Conservation (phyloP, 1,284 basidiomycete species). For the Austroboletus olivaceoglutinosus region DNA sequence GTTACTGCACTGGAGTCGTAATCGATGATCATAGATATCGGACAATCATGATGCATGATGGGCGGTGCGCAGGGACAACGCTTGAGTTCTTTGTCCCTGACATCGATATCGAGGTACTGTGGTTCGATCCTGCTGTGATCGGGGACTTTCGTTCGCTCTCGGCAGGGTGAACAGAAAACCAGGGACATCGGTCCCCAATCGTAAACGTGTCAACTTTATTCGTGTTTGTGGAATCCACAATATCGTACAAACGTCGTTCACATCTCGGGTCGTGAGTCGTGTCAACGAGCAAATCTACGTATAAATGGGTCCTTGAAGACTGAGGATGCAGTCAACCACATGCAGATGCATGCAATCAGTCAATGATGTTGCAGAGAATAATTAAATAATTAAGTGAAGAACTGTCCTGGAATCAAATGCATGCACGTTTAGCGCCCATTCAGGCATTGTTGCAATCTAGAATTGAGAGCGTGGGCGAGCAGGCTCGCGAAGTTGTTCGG, state of each 20-base stretch:
- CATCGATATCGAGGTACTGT: no score
- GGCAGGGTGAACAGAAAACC: not conserved
- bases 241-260: not conserved
- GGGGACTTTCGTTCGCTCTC: not conserved
- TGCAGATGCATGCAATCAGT: not conserved
- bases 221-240: not conserved
- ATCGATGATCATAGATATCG: not conserved
- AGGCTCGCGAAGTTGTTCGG: constrained; percentile 7
- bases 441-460: no score
- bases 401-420: not conserved
- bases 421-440: no score
- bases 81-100: no score
- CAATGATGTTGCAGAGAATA: not conserved
- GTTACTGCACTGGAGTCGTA: not conserved
- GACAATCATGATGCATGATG: not conserved
- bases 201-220: not conserved
- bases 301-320: not conserved
- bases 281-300: not conserved
- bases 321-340: not conserved
- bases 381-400: not conserved
- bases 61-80: no score
- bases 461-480: not conserved
- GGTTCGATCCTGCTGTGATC: not conserved
- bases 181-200: not conserved
- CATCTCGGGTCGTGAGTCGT: not conserved